phyloP scores from a whole-genome alignment of 2,329 filamentous ascomycete genomes.

The Botrytis sinoallii region DNA sequence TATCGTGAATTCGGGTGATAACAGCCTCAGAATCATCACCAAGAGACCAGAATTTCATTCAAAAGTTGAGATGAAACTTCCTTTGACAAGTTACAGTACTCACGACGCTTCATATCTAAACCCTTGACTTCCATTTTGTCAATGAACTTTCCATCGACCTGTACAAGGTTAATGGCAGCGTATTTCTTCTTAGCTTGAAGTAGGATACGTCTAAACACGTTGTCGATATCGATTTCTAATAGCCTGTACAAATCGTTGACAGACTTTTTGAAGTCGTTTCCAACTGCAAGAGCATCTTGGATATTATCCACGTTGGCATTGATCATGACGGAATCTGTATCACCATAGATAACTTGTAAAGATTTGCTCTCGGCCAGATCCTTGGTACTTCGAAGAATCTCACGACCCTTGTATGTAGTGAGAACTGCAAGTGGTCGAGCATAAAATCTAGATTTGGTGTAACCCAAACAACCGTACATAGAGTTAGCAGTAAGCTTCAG shows the following conservation, averaged over 20 bases:
- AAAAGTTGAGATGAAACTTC: conserved; percentile 87
- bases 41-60: conserved; percentile 88
- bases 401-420: conserved; percentile 94
- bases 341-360: conserved; percentile 95
- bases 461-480: conserved; percentile 98
- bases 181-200: conserved; percentile 99
- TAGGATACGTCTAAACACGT: conserved; percentile 88
- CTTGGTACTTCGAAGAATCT: conserved; percentile 94
- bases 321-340: conserved; percentile 99
- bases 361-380: conserved; percentile 89
- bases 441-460: conserved; percentile 96
- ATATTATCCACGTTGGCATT: conserved; percentile 97
- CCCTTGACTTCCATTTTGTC: conserved; percentile 98
- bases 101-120: conserved; percentile 94
- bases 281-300: conserved; percentile 83
- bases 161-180: conserved; percentile 89
- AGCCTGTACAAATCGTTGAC: conserved; percentile 93
- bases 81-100: conserved; percentile 94
- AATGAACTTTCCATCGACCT: conserved; percentile 82
- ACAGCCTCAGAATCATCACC: conserved; percentile 88
- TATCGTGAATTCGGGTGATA: conserved; percentile 88
- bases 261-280: conserved; percentile 88
- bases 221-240: conserved; percentile 97
- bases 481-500: conserved; percentile 98
- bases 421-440: conserved; percentile 91